These are phyloP conservation scores for Climacium dendroides DNA, from an alignment of 225 moss, liverwort and hornwort species.

Conservation along the genomic window DNA sequence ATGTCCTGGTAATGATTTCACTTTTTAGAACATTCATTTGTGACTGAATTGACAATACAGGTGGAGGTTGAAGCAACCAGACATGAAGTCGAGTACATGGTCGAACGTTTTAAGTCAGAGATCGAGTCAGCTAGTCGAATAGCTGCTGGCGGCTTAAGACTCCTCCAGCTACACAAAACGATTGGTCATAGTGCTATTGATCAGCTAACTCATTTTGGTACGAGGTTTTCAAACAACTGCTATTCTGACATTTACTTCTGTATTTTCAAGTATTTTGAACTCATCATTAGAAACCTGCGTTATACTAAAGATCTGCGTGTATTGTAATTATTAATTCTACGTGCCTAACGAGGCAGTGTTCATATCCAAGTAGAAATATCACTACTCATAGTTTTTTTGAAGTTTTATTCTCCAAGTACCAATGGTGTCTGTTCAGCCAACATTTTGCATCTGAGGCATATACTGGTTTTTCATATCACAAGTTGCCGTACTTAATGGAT, in stretches of 20 bases:
- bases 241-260: neutral
- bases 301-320: neutral
- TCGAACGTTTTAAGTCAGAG: conserved; percentile 74
- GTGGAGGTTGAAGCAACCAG: conserved; percentile 87
- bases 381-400: neutral
- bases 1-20: neutral
- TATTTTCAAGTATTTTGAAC: neutral
- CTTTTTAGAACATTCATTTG: neutral
- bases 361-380: neutral
- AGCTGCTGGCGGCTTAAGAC: conserved; percentile 73
- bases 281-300: neutral
- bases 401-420: neutral
- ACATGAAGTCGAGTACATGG: conserved; percentile 72
- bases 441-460: neutral
- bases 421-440: neutral
- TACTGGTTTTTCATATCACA: neutral
- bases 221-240: neutral
- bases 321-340: neutral
- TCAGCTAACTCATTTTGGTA: conserved; percentile 87
- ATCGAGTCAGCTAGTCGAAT: conserved; percentile 91
- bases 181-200: conserved; percentile 92
- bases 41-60: conserved; percentile 26
- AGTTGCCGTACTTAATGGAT: neutral
- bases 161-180: conserved; percentile 78
- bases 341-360: neutral